Evolutionary conservation across 768 basidiomycete species (phyloP), one percentile per base, ranked within the genome.

Genomic region (Xerocomus brunneocitrinus): DNA sequence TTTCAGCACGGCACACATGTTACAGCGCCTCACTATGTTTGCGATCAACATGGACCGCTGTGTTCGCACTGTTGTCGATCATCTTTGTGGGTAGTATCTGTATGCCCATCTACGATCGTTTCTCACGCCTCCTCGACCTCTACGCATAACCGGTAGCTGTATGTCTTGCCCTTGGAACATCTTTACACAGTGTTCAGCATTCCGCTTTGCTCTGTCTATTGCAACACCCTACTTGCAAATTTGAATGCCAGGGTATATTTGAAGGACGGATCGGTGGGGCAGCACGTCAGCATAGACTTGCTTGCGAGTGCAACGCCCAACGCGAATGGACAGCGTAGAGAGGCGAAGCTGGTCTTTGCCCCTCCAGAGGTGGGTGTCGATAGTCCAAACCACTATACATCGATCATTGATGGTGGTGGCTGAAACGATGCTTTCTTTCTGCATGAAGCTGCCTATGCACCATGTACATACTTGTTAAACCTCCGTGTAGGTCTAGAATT

Each of bases 41-140:
- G 25, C 40, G 8, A 34, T 54, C 41, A 43, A 49, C 25, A 43
- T 76, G 76, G 4, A 73, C 79, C 10, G 82, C 83, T 56, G 77
- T 81, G 0, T 63, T 60, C 5, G 68, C 74, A 16, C 81, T 81
- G 65, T 74, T 44, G 8, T 16, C 43, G 7, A 28, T 44, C n/a
- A n/a, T 44, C 7, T 44, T 44, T 44, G 43, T 44, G 28, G 3
- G 43, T 9, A 44, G 1, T 7, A 3, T 30, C n/a, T n/a, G 5
- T 22, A 22, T 8, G 8, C 6, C 2, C 28, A 16, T 30, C 28
- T 30, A 7, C 41, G 12, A 22, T 10, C 24, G 12, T 25, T 42
- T 9, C 41, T 22, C 3, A 8, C 9, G 6, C 3, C 39, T 10
- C 9, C 8, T 22, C 10, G 19, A 22, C 22, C 27, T 27, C 16